Percentiles rank a stretch among this genome's conserved stretches.
phyloP scores from a whole-genome alignment of 139 green algal genomes.

The Diplosphaera chodatii region DNA sequence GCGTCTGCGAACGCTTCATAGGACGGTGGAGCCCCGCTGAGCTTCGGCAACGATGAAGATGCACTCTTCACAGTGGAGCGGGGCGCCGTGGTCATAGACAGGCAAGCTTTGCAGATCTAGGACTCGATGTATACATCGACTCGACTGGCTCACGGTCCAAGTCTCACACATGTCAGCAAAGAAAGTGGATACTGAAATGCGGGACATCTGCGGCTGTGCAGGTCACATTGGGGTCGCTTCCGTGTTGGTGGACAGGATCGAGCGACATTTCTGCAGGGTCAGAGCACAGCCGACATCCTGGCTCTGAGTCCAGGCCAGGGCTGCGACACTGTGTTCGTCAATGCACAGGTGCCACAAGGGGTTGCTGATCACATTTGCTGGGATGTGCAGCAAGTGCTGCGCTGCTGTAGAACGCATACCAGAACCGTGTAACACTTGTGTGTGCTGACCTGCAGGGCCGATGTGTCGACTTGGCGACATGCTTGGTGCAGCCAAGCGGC shows the following conservation, averaged over 20 bases:
- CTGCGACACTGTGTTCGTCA: conserved; percentile 48
- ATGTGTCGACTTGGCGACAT: conserved; percentile 54
- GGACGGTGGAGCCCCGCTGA: conserved; percentile 35
- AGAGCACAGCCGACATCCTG: conserved; percentile 54
- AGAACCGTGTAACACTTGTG: conserved; percentile 21
- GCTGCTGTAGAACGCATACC: conserved; percentile 52
- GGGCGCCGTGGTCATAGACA: conserved; percentile 59
- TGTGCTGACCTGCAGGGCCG: conserved; percentile 26
- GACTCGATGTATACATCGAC: neutral
- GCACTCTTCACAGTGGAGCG: conserved; percentile 36
- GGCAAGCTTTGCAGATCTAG: no score
- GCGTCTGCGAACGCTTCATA: conserved; percentile 13
- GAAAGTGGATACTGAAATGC: no score
- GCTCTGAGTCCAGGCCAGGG: conserved; percentile 36
- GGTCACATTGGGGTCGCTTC: conserved; percentile 69
- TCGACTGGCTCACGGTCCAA: no score
- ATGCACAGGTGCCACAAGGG: neutral
- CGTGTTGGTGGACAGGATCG: conserved; percentile 46
- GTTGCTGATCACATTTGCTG: neutral
- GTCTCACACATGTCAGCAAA: no score
- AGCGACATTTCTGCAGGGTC: conserved; percentile 60
- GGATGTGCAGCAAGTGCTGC: neutral
- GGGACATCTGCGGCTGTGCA: no score
- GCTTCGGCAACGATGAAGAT: conserved; percentile 45
- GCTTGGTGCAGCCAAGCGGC: conserved; percentile 31